Percentiles rank a stretch among this genome's conserved stretches.
Conservation (phyloP, 1,139 yeast species). For the Blastobotrys ciferrii region DNA sequence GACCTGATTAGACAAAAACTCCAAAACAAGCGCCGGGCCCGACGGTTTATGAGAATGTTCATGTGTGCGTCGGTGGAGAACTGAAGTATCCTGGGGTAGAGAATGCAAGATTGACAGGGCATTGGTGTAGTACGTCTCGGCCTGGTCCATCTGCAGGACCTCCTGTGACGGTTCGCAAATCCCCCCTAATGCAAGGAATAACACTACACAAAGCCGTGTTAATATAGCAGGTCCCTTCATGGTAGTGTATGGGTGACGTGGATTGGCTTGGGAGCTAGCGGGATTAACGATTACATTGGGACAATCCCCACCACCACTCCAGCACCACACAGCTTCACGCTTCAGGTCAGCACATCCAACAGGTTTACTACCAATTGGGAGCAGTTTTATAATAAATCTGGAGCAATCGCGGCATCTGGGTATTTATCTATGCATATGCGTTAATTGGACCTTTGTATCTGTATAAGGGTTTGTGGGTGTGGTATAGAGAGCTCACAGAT, state of each 20-base stretch:
- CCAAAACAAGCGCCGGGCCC: constrained; percentile 13
- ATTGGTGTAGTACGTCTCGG: constrained; percentile 1
- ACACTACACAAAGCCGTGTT: background rate
- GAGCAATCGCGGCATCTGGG: no score
- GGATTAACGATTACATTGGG: no score
- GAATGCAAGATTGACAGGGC: constrained; percentile 11
- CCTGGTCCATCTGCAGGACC: constrained; percentile 4
- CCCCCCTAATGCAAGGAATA: background rate
- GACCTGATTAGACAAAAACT: constrained; percentile 8
- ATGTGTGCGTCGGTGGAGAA: constrained; percentile 4
- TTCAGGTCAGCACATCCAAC: no score
- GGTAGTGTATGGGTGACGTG: background rate
- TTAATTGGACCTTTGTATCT: no score
- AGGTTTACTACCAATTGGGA: no score
- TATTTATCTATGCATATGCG: no score
- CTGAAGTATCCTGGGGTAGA: constrained; percentile 4
- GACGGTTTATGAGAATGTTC: constrained; percentile 7
- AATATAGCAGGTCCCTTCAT: background rate
- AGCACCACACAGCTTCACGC: no score
- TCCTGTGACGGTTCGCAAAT: background rate
- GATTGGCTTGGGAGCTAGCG: no score
- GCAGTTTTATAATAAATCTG: no score
- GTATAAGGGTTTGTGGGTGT: no score
- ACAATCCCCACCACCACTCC: no score
- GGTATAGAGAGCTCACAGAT: no score